phyloP scores from a whole-genome alignment of 2,329 filamentous ascomycete genomes.

The Apiospora koreana region DNA sequence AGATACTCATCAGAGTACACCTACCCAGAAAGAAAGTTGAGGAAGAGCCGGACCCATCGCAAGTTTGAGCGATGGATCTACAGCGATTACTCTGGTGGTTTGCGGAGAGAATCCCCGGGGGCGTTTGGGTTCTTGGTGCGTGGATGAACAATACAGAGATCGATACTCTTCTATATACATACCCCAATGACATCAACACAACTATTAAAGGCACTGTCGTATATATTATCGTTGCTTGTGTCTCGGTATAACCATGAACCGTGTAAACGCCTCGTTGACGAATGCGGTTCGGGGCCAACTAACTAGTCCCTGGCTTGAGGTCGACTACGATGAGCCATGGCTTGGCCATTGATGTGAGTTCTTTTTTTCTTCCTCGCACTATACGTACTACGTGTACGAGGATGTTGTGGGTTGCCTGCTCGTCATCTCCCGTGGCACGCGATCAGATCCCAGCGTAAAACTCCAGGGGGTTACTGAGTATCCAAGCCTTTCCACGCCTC shows the following conservation, averaged over 20 bases:
- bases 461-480: no score
- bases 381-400: no score
- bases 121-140: slow-evolving; percentile 10
- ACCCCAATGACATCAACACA: slow-evolving; percentile 4
- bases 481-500: no score
- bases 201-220: background rate
- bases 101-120: background rate
- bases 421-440: no score
- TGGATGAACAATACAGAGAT: background rate
- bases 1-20: background rate
- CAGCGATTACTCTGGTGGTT: background rate
- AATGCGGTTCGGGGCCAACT: no score
- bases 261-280: background rate
- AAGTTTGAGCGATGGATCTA: background rate
- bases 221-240: background rate
- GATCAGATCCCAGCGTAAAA: no score
- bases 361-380: no score
- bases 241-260: no score
- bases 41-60: background rate
- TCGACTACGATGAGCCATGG: no score
- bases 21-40: background rate
- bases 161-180: background rate
- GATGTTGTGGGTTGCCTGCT: no score
- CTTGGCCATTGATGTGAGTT: no score
- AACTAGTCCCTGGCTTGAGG: no score